Base-by-base conservation (phyloP, 179 eudicot species). In the Patellifolia procumbens region DNA sequence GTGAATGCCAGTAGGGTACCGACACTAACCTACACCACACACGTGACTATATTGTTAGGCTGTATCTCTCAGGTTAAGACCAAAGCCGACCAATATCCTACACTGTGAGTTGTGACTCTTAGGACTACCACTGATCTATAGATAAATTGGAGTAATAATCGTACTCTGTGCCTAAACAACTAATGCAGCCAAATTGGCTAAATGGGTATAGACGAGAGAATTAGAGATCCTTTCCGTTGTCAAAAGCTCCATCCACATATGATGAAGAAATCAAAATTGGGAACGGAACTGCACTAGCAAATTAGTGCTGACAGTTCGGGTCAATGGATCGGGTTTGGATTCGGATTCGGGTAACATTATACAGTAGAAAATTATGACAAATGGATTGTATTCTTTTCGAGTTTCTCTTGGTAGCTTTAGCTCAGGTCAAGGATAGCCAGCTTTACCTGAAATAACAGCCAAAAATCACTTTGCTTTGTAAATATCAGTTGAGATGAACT, bases 1-100 rank as follows among this genome's bases (percentile, higher is more conserved):
- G n/a, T n/a, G n/a, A n/a, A n/a, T n/a, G n/a, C n/a, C n/a, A n/a
- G n/a, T n/a, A n/a, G n/a, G n/a, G n/a, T n/a, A n/a, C n/a, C n/a
- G n/a, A n/a, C n/a, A n/a, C n/a, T n/a, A n/a, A n/a, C n/a, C 97
- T 94, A 91, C 76, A 83, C 16, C 55, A 68, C 39, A 59, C 70
- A 72, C 22, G 31, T n/a, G 62, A 80, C 5, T 12, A 63, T 15
- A 68, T 55, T 51, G 69, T 46, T 32, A 22, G 43, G 62, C 63
- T 75, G 19, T 16, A 34, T 74, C n/a, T 13, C 19, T 37, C n/a
- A n/a, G 34, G 76, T 51, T 28, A 61, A 11, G 45, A 73, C 19
- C 56, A 68, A 61, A 39, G 26, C 29, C 28, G 55, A 13, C 20
- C n/a, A 60, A 77, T 13, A 31, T 29, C 37, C 59, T 43, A 58